phyloP scores from a whole-genome alignment of 495 filamentous ascomycete genomes.

The Sphaerosporella brunnea region DNA sequence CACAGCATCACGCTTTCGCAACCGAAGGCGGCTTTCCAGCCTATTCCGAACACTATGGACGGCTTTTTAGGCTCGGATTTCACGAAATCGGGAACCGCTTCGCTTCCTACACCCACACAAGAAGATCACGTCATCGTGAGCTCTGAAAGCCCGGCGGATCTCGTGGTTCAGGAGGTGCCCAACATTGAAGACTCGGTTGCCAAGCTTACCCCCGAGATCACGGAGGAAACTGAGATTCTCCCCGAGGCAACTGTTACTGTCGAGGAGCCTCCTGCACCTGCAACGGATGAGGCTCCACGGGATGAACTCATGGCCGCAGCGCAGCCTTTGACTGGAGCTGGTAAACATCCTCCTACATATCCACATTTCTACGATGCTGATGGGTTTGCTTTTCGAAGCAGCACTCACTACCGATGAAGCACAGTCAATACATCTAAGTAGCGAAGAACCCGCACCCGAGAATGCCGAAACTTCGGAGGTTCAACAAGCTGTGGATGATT shows the following conservation, averaged over 20 bases:
- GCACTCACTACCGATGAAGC: too few relatives aligned
- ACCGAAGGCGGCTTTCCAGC: not conserved
- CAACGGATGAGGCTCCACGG: too few relatives aligned
- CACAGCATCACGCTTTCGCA: not conserved
- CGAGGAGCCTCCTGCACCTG: too few relatives aligned
- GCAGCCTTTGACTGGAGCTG: too few relatives aligned
- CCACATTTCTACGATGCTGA: too few relatives aligned
- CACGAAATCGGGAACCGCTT: not conserved
- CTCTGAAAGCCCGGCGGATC: not conserved
- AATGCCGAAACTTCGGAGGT: too few relatives aligned
- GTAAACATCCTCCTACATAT: too few relatives aligned
- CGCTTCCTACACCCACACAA: slow-evolving; percentile 6
- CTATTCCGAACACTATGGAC: not conserved
- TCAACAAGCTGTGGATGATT: too few relatives aligned
- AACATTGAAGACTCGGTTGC: not conserved
- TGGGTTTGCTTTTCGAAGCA: too few relatives aligned
- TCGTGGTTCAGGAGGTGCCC: not conserved
- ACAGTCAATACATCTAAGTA: too few relatives aligned
- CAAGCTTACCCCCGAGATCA: not conserved
- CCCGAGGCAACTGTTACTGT: not conserved
- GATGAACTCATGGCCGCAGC: too few relatives aligned
- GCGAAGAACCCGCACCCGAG: too few relatives aligned
- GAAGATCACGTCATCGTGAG: slow-evolving; percentile 6
- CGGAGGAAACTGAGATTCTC: slow-evolving; percentile 1
- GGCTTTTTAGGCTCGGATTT: not conserved